Conservation (phyloP, 768 basidiomycete genomes). For the Rhodotorula babjevae region DNA sequence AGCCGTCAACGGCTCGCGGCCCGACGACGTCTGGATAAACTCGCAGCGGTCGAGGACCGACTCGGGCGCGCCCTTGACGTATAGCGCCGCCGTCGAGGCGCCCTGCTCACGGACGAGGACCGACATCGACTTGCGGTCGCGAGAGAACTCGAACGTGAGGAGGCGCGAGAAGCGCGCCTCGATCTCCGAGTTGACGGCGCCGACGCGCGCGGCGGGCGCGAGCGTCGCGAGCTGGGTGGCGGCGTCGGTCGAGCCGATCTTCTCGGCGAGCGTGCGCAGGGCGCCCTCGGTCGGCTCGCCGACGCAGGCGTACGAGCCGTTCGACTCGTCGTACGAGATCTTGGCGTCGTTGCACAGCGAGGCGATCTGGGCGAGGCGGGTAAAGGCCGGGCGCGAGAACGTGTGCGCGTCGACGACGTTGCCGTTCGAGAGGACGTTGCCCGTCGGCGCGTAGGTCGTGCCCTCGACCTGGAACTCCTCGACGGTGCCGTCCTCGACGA, state of each 20-base stretch:
- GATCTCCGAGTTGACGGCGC: conserved; percentile 77
- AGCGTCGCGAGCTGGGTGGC: conserved; percentile 59
- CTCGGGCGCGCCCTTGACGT: conserved; percentile 95
- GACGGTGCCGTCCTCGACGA: conserved; percentile 58
- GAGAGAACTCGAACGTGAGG: conserved; percentile 93
- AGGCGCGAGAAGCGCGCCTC: conserved; percentile 70
- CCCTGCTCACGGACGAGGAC: conserved; percentile 72
- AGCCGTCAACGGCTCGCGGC: conserved; percentile 56
- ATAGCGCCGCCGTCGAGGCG: conserved; percentile 60
- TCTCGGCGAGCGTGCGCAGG: conserved; percentile 88
- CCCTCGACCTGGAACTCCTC: conserved; percentile 79
- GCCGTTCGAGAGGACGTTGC: conserved; percentile 65
- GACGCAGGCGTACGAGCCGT: conserved; percentile 68
- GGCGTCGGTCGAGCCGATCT: conserved; percentile 63
- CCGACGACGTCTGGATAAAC: conserved; percentile 58
- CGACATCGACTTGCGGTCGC: conserved; percentile 99
- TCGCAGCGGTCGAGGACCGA: conserved; percentile 85
- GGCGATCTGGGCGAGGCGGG: conserved; percentile 73
- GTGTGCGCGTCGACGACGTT: conserved; percentile 48
- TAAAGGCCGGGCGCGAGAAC: conserved; percentile 41
- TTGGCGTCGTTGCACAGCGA: conserved; percentile 93
- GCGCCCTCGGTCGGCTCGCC: conserved; percentile 98
- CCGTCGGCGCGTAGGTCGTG: conserved; percentile 82
- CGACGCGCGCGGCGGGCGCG: conserved; percentile 61
- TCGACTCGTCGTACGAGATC: conserved; percentile 86